These are phyloP conservation scores for Penicillium olsonii DNA, from an alignment of 2,329 filamentous ascomycete species.

Conservation along the genomic window DNA sequence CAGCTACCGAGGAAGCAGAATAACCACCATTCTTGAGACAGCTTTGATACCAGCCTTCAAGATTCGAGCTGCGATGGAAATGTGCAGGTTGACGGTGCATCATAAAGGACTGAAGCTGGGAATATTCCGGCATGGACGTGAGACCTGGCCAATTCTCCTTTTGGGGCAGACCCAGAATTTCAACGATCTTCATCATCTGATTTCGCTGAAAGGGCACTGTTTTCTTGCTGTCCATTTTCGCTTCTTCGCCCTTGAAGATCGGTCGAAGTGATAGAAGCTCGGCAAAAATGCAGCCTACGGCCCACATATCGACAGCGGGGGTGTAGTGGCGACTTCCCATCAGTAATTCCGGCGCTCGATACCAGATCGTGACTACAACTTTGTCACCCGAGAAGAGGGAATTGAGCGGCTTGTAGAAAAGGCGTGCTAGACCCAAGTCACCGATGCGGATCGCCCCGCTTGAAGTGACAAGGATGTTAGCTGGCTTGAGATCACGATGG, in stretches of 20 bases:
- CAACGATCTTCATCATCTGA: slow-evolving; percentile 98
- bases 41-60: slow-evolving; percentile 80
- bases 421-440: slow-evolving; percentile 84
- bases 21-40: slow-evolving; percentile 63
- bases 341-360: slow-evolving; percentile 89
- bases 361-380: slow-evolving; percentile 99
- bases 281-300: slow-evolving; percentile 95
- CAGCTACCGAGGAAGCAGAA: slow-evolving; percentile 50
- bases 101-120: slow-evolving; percentile 61
- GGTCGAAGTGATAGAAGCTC: slow-evolving; percentile 86
- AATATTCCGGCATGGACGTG: slow-evolving; percentile 81
- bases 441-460: slow-evolving; percentile 89
- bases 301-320: slow-evolving; percentile 95
- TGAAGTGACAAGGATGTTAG: slow-evolving; percentile 98
- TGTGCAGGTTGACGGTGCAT: slow-evolving; percentile 48
- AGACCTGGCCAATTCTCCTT: slow-evolving; percentile 88
- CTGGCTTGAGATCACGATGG: slow-evolving; percentile 93
- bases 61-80: slow-evolving; percentile 55
- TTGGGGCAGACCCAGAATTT: slow-evolving; percentile 87
- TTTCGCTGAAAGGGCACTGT: slow-evolving; percentile 96
- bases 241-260: slow-evolving; percentile 98
- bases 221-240: slow-evolving; percentile 98
- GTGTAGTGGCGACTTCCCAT: slow-evolving; percentile 95
- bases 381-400: slow-evolving; percentile 93
- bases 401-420: slow-evolving; percentile 92